Evolutionary conservation across 345 rosid species (phyloP).

Genomic region (Aurinia saxatilis): DNA sequence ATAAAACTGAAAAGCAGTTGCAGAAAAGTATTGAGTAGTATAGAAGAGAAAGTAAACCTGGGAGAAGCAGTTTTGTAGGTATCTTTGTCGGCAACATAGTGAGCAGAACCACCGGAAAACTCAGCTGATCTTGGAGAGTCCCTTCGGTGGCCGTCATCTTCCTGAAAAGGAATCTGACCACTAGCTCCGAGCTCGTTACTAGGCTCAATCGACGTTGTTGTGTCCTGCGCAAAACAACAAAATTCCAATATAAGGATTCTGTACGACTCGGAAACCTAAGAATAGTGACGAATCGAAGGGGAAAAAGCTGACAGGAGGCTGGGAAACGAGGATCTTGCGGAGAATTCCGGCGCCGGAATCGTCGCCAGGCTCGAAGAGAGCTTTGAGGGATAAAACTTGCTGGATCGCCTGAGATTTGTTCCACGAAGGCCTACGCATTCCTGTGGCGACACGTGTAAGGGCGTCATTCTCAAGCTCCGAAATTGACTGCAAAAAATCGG

Average conservation of each 20-base stretch:
- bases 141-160: conserved; percentile 39
- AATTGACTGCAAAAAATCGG: conserved; percentile 15
- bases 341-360: conserved; percentile 68
- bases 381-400: conserved; percentile 87
- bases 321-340: conserved; percentile 50
- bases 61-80: conserved; percentile 34
- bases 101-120: conserved; percentile 30
- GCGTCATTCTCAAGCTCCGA: conserved; percentile 16
- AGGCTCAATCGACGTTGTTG: conserved; percentile 43
- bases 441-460: conserved; percentile 56
- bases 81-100: conserved; percentile 34
- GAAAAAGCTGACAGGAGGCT: conserved; percentile 36
- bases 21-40: not conserved
- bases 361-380: conserved; percentile 54
- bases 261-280: not conserved
- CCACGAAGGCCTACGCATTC: conserved; percentile 97
- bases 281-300: no score
- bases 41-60: conserved; percentile 34
- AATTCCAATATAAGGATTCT: not conserved
- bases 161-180: conserved; percentile 27
- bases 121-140: conserved; percentile 45
- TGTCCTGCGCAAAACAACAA: conserved; percentile 31
- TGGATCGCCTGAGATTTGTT: conserved; percentile 98
- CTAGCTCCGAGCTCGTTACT: conserved; percentile 36
- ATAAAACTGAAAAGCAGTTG: not conserved